Conservation (phyloP, 345 rosid species). For the Camelina laxa region DNA sequence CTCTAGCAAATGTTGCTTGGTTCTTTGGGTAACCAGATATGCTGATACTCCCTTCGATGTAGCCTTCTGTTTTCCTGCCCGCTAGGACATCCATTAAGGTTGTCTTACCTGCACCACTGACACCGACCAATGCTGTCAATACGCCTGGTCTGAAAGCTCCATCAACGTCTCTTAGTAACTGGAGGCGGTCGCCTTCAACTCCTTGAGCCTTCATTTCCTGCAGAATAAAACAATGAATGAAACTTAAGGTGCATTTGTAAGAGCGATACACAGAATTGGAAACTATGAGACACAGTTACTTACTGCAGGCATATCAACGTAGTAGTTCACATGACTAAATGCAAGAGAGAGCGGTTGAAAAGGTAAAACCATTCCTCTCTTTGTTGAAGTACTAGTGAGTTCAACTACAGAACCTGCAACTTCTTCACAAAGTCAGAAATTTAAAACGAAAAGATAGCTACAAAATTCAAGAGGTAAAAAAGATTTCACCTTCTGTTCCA, state of each 20-base stretch:
- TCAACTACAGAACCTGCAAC: constrained; percentile 48
- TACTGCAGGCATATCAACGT: constrained; percentile 90
- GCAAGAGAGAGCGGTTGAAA: constrained; percentile 84
- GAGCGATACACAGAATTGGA: not conserved
- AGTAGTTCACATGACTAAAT: constrained; percentile 77
- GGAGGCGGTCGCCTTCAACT: constrained; percentile 69
- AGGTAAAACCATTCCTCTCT: constrained; percentile 89
- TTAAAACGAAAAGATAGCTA: not conserved
- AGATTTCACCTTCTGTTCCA: constrained; percentile 54
- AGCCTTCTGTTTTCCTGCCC: constrained; percentile 88
- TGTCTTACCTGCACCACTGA: constrained; percentile 97
- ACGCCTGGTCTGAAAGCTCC: constrained; percentile 88
- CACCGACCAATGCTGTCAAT: constrained; percentile 88
- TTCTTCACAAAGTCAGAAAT: constrained; percentile 28
- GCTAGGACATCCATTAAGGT: constrained; percentile 95
- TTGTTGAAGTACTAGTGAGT: constrained; percentile 40
- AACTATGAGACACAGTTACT: constrained; percentile 37
- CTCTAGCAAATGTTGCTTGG: constrained; percentile 90
- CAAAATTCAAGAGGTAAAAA: not conserved
- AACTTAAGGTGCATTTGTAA: not conserved
- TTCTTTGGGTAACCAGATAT: constrained; percentile 88
- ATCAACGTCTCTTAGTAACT: constrained; percentile 68
- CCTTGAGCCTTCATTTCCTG: constrained; percentile 91
- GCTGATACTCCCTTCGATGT: constrained; percentile 67
- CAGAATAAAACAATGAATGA: not conserved